These are phyloP conservation scores for Cladosporium sp. DNA, from an alignment of 2,329 filamentous ascomycete species.

Conservation along the genomic window DNA sequence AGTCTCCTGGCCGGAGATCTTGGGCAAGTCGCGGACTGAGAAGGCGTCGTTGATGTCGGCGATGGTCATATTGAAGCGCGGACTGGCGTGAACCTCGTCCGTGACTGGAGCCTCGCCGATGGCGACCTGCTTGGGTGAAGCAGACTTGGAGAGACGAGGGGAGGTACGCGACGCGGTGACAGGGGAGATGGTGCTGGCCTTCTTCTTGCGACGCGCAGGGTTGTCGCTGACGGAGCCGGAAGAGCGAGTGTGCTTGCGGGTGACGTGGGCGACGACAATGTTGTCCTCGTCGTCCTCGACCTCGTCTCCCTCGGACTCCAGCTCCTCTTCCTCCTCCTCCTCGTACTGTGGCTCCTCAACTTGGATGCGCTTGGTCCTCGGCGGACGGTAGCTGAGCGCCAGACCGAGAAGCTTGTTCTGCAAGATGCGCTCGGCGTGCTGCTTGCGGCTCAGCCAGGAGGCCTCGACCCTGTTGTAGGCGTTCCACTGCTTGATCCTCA, in stretches of 20 bases:
- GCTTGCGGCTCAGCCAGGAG: constrained; percentile 12
- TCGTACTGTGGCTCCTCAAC: background rate
- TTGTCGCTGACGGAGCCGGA: constrained; percentile 1
- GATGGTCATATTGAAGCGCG: constrained; percentile 30
- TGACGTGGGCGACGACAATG: constrained; percentile 10
- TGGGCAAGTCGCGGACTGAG: constrained; percentile 27
- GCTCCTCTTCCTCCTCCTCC: background rate
- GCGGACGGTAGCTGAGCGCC: background rate
- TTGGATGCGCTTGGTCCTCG: background rate
- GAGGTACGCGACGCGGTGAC: constrained; percentile 11
- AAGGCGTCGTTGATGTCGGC: constrained; percentile 32
- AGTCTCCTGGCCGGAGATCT: constrained; percentile 23
- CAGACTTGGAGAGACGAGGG: constrained; percentile 13
- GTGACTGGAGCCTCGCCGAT: constrained; percentile 5
- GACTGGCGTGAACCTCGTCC: constrained; percentile 19
- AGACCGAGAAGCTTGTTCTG: constrained; percentile 12
- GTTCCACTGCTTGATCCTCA: constrained; percentile 4
- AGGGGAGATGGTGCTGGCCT: background rate
- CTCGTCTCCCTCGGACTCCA: background rate
- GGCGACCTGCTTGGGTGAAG: constrained; percentile 6
- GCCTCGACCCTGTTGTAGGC: constrained; percentile 15
- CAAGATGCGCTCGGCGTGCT: constrained; percentile 1
- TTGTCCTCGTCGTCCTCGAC: background rate
- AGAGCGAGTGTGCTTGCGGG: constrained; percentile 8
- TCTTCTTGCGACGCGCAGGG: constrained; percentile 5